phyloP scores from a whole-genome alignment of 805 yeast genomes.

The Lipomyces oligophaga region DNA sequence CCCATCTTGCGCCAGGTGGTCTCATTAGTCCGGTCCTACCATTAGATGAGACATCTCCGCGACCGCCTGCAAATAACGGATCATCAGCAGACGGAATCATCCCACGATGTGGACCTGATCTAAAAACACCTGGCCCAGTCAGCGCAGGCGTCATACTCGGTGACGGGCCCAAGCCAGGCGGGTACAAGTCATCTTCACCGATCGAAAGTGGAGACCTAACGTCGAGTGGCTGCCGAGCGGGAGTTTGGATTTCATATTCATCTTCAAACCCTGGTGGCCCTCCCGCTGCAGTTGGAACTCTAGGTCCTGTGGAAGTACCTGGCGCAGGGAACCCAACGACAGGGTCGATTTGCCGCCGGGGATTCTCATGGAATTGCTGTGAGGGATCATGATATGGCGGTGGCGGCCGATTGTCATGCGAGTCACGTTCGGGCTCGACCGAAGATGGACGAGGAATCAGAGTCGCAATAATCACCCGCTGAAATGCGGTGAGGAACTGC shows the following conservation, averaged over 20 bases:
- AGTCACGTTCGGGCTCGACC: conserved; percentile 14
- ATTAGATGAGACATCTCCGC: conserved; percentile 14
- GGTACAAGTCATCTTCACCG: conserved; percentile 41
- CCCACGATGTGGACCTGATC: conserved; percentile 21
- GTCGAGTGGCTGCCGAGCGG: conserved; percentile 10
- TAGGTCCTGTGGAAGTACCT: conserved; percentile 5
- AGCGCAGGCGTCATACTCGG: conserved; percentile 37
- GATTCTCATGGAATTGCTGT: neutral
- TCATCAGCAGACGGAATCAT: conserved; percentile 30
- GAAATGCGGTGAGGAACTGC: conserved; percentile 9
- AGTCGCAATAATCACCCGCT: conserved; percentile 11
- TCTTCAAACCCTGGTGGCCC: conserved; percentile 47
- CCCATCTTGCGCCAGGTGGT: conserved; percentile 43
- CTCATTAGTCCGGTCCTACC: conserved; percentile 30
- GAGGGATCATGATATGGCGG: conserved; percentile 21
- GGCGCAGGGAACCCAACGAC: conserved; percentile 2
- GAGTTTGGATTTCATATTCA: conserved; percentile 36
- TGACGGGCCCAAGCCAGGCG: conserved; percentile 40
- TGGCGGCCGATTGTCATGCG: conserved; percentile 20
- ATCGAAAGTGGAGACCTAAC: conserved; percentile 31
- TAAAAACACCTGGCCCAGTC: conserved; percentile 9
- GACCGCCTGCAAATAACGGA: conserved; percentile 30
- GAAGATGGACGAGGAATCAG: conserved; percentile 14
- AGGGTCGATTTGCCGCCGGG: conserved; percentile 5
- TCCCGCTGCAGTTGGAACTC: conserved; percentile 26